Evolutionary conservation across 73 alveolate species (phyloP).

Genomic region (Tetrahymena borealis): DNA sequence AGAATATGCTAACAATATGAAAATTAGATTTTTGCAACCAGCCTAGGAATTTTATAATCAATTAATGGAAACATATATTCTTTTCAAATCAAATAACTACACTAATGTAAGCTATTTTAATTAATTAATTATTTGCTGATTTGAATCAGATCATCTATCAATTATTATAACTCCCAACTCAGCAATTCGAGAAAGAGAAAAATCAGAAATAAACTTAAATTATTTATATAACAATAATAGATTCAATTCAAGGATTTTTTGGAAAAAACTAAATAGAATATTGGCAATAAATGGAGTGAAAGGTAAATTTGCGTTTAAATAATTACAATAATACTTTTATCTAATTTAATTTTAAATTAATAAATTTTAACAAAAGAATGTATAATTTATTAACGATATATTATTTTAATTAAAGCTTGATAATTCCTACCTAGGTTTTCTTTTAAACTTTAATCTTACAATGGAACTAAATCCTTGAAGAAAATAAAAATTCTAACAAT

Average conservation of each 20-base stretch:
- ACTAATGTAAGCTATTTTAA: neutral
- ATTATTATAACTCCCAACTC: no score
- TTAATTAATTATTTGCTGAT: neutral
- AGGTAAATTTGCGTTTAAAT: no score
- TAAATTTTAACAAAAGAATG: no score
- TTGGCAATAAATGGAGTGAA: slow-evolving; percentile 2
- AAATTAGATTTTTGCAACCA: neutral
- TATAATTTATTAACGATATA: no score
- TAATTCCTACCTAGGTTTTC: neutral
- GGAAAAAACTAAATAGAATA: neutral
- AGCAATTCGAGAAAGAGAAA: no score
- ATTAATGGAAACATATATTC: neutral
- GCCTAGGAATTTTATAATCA: neutral
- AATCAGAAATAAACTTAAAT: neutral
- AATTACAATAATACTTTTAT: no score
- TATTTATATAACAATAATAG: neutral
- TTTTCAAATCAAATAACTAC: neutral
- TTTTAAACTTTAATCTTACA: neutral
- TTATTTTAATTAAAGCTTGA: no score
- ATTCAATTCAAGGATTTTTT: neutral
- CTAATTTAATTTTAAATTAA: no score
- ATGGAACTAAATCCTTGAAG: neutral
- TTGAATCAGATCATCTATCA: neutral
- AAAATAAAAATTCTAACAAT: neutral
- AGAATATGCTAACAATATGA: neutral